phyloP scores from a whole-genome alignment of 768 basidiomycete genomes.

The Coprinopsis strossmayeri region DNA sequence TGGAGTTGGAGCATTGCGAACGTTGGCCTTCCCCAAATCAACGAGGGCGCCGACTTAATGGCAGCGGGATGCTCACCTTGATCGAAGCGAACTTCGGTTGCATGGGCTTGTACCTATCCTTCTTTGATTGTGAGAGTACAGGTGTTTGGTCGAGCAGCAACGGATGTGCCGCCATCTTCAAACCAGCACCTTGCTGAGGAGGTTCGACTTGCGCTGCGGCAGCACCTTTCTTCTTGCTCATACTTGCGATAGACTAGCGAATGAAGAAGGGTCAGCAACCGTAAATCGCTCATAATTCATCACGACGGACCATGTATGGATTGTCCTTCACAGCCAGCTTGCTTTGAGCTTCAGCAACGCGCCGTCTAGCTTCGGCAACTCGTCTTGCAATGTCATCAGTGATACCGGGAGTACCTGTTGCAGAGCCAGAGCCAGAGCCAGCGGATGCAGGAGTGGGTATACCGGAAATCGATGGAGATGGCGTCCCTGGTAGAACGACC shows the following conservation, averaged over 20 bases:
- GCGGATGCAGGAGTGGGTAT: constrained; percentile 34
- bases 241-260: not conserved
- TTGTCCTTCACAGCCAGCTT: constrained; percentile 74
- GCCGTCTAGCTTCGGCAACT: constrained; percentile 80
- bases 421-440: constrained; percentile 12
- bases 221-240: not conserved
- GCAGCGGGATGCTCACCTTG: constrained; percentile 29
- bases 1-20: constrained; percentile 62
- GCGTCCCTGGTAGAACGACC: constrained; percentile 25
- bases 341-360: constrained; percentile 77
- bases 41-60: not conserved
- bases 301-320: constrained; percentile 75
- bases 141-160: constrained; percentile 67
- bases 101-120: constrained; percentile 96
- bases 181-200: constrained; percentile 71
- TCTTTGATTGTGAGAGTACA: constrained; percentile 61
- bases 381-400: constrained; percentile 61
- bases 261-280: not conserved
- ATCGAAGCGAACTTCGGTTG: constrained; percentile 98
- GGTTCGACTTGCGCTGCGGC: constrained; percentile 41
- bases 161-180: constrained; percentile 90
- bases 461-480: constrained; percentile 26
- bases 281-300: not conserved
- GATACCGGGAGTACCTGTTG: constrained; percentile 30
- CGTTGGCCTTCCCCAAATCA: constrained; percentile 43